Evolutionary conservation across 805 yeast genomes (phyloP), one percentile per base, ranked within the genome.

Genomic region (Ogataea angusta): DNA sequence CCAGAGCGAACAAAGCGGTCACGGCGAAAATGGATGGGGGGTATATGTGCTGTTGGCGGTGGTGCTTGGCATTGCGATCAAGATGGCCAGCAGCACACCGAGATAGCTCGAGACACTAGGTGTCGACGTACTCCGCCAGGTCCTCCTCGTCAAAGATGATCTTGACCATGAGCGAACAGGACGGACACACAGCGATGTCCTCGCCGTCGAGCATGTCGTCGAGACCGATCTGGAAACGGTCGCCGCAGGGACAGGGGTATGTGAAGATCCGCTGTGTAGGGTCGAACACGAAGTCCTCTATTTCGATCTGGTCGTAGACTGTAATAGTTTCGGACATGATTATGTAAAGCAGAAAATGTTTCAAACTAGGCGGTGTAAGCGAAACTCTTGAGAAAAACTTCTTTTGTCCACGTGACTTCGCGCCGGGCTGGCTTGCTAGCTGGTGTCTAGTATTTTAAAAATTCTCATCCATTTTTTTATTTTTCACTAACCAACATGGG

Each of bases 201-300:
- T 87, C 95, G 7, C 97, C 99, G 52, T 89, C 96, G 46, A 72
- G 69, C 62, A 93, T 70, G 59, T 93, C 99, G 53, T 84, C 93
- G 36, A 89, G 70, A 22, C 78, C 70, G 19, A 93, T 85, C 57
- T 91, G 95, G 64, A 93, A 93, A 56, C 80, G 73, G 63, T 93
- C 99, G 8, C 99, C 99, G 64, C 99, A 93, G 1, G 99, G 99
- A 70, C 99, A 93, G 4, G 99, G 99, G 56, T 90, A 91, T 36
- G 88, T 84, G 65, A 90, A 87, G 18, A 87, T 64, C 61, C 85
- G 89, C 10, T 85, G 78, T n/a, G 68, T 70, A 3, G 90, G 78
- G 61, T 93, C 97, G 60, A 78, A 93, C 2, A 89, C 81, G 80
- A 93, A 90, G 62, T 93, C 99, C 64, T 93, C 99, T 38, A 93